A percentile compares a stretch with the other conserved stretches of the same genome.
Evolutionary conservation across 352 stramenopile genomes (phyloP).

Genomic region (Phytopythium aichiense): DNA sequence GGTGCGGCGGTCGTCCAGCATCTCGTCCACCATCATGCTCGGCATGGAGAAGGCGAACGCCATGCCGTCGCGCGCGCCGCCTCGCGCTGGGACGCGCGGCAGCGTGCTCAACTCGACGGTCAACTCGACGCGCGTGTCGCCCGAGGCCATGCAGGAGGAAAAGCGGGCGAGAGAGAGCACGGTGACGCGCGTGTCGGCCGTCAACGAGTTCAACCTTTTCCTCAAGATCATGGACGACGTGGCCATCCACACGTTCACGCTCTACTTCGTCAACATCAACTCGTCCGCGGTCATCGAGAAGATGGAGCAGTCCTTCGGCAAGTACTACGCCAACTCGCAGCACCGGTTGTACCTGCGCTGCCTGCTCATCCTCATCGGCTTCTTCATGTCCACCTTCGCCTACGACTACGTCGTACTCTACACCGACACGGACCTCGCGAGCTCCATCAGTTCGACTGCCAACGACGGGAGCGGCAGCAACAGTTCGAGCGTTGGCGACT

Average conservation of each 20-base stretch:
- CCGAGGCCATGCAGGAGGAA: constrained; percentile 19
- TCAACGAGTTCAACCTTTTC: constrained; percentile 75
- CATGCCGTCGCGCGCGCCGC: constrained; percentile 14
- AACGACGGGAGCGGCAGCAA: constrained; percentile 16
- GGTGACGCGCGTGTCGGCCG: constrained; percentile 39
- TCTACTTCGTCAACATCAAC: constrained; percentile 83
- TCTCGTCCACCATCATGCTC: constrained; percentile 31
- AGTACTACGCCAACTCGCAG: constrained; percentile 76
- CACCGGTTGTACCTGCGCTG: constrained; percentile 56
- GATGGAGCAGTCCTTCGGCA: constrained; percentile 76
- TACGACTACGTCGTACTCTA: constrained; percentile 79
- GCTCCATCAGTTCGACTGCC: constrained; percentile 27
- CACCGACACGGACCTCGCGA: constrained; percentile 17
- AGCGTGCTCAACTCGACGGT: constrained; percentile 19
- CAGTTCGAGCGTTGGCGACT: constrained; percentile 17
- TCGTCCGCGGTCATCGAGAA: constrained; percentile 61
- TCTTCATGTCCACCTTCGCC: constrained; percentile 61
- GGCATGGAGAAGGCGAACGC: constrained; percentile 21
- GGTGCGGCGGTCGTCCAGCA: constrained; percentile 34
- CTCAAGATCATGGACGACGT: constrained; percentile 82
- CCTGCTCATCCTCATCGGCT: constrained; percentile 53
- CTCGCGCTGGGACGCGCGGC: constrained; percentile 3
- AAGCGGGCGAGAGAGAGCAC: constrained; percentile 51
- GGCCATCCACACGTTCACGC: constrained; percentile 69
- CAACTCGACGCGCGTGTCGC: constrained; percentile 26